Percentiles rank a stretch among this genome's conserved stretches.
These are phyloP conservation scores for Solanum lignicaule DNA, from an alignment of 257 asterid species.

Conservation along the genomic window DNA sequence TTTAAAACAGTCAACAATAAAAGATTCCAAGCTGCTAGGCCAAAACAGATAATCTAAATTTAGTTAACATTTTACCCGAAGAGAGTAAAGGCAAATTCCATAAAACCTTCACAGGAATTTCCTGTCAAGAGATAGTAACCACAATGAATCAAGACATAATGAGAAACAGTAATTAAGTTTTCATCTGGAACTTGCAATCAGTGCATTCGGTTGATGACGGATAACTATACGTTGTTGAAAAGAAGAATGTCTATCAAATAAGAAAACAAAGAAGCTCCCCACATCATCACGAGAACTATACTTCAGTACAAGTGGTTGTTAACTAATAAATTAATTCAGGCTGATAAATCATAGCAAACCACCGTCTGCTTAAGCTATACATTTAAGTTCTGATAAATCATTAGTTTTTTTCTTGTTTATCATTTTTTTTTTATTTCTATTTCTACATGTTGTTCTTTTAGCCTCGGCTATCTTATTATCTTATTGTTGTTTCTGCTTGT, in stretches of 20 bases:
- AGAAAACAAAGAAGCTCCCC: not conserved
- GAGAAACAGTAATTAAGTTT: not conserved
- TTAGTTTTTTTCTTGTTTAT: not conserved
- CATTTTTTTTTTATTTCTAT: not conserved
- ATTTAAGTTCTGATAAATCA: not conserved
- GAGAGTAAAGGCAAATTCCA: not conserved
- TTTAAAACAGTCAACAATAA: not conserved
- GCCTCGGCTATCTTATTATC: not conserved
- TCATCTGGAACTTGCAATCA: not conserved
- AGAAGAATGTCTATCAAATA: not conserved
- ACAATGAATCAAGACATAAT: not conserved
- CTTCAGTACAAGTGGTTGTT: not conserved
- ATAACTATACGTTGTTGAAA: not conserved
- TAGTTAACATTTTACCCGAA: not conserved
- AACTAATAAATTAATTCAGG: not conserved
- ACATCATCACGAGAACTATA: not conserved
- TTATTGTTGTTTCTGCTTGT: not conserved
- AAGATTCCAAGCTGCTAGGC: not conserved
- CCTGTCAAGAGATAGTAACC: not conserved
- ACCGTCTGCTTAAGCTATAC: not conserved
- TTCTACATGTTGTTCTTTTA: not conserved
- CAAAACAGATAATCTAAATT: not conserved
- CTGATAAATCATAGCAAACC: not conserved
- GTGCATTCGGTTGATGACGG: not conserved
- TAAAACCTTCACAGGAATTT: not conserved